These are phyloP conservation scores for Pholiota adiposa DNA, from an alignment of 1,284 basidiomycete genomes.

Conservation along the genomic window DNA sequence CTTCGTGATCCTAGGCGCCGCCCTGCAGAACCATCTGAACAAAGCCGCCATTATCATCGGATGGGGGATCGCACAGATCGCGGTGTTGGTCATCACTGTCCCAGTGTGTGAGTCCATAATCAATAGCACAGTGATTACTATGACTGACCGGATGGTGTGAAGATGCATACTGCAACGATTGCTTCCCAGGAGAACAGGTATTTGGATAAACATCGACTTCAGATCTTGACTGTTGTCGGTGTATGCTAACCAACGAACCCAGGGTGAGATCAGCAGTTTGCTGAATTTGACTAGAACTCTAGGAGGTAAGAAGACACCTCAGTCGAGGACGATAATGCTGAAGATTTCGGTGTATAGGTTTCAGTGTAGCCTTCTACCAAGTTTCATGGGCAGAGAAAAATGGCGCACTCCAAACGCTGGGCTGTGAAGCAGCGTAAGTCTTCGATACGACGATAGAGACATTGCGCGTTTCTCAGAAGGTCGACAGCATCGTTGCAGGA, in stretches of 20 bases:
- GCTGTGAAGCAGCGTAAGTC: slow-evolving; percentile 52
- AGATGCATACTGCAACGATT: slow-evolving; percentile 55
- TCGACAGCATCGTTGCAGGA: slow-evolving; percentile 44
- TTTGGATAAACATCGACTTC: neutral
- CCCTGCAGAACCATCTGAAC: slow-evolving; percentile 60
- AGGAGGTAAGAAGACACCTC: slow-evolving; percentile 34
- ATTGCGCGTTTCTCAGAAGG: neutral
- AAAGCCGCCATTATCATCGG: slow-evolving; percentile 63
- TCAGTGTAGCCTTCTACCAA: slow-evolving; percentile 54
- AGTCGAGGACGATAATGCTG: neutral
- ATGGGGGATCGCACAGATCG: slow-evolving; percentile 66
- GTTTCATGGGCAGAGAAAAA: slow-evolving; percentile 56
- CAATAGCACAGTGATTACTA: too few species aligned
- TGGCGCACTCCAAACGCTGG: slow-evolving; percentile 56
- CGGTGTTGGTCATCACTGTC: slow-evolving; percentile 69
- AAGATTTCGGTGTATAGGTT: slow-evolving; percentile 32
- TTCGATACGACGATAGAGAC: neutral
- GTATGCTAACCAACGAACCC: neutral
- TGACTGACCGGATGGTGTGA: neutral
- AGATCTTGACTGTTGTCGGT: too few species aligned
- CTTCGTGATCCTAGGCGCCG: slow-evolving; percentile 61
- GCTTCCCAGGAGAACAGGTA: slow-evolving; percentile 54
- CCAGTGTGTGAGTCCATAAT: slow-evolving; percentile 41
- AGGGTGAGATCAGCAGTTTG: slow-evolving; percentile 64
- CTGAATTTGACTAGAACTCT: slow-evolving; percentile 58